Conservation (phyloP, 179 eudicot genomes). For the Amaranthus tricolor region DNA sequence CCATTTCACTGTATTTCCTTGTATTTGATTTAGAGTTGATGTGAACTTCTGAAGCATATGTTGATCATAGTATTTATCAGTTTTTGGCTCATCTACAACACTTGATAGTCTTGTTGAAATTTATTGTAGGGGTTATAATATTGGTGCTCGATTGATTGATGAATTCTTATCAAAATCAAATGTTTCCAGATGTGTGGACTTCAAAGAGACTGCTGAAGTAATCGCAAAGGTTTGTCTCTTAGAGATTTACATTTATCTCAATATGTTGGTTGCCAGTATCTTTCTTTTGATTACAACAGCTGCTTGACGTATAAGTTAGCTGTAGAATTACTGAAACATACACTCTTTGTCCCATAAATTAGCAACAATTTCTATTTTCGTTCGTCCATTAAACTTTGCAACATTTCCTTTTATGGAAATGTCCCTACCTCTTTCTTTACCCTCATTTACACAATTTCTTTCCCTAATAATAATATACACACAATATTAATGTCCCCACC, state of each 20-base stretch:
- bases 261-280: neutral
- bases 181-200: slow-evolving; percentile 93
- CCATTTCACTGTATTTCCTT: no score
- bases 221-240: slow-evolving; percentile 73
- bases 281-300: neutral
- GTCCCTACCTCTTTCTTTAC: no score
- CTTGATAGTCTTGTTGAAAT: slow-evolving; percentile 14
- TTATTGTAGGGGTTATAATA: slow-evolving; percentile 88
- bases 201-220: slow-evolving; percentile 96
- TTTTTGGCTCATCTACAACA: slow-evolving; percentile 1
- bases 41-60: neutral
- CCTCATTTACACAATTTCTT: no score
- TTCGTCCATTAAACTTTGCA: no score
- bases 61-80: neutral
- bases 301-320: no score
- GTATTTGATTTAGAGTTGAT: no score
- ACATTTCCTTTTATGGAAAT: no score
- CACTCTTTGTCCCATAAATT: neutral
- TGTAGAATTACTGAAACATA: neutral
- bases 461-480: no score
- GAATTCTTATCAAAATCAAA: slow-evolving; percentile 96
- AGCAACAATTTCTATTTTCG: neutral
- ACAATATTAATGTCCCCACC: no score
- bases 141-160: slow-evolving; percentile 84
- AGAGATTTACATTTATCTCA: neutral